These are phyloP conservation scores for Albugo laibachii DNA, from an alignment of 352 stramenopile species.

Conservation along the genomic window DNA sequence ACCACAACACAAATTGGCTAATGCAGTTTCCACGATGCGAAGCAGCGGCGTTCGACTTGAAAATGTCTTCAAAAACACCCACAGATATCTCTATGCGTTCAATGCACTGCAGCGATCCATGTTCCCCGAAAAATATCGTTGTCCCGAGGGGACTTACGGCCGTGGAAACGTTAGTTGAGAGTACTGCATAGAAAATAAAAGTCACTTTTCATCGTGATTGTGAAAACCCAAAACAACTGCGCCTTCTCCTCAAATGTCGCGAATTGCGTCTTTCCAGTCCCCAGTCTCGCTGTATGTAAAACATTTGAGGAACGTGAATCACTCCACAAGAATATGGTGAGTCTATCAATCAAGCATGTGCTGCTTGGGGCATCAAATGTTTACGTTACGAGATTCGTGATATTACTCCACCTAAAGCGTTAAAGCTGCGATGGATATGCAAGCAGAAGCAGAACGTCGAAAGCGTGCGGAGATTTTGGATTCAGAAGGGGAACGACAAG, in stretches of 20 bases:
- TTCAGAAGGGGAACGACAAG: constrained; percentile 69
- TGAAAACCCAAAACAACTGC: too few relatives aligned
- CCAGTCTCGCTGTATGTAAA: too few relatives aligned
- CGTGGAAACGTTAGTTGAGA: constrained; percentile 4
- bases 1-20: constrained; percentile 27
- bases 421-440: constrained; percentile 83
- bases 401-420: constrained; percentile 74
- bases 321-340: constrained; percentile 80
- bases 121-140: constrained; percentile 55
- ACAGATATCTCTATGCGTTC: constrained; percentile 58
- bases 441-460: constrained; percentile 79
- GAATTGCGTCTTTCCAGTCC: too few relatives aligned
- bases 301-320: constrained; percentile 87
- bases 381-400: constrained; percentile 84
- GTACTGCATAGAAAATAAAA: too few relatives aligned
- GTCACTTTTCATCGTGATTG: too few relatives aligned
- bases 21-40: constrained; percentile 51
- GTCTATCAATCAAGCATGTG: constrained; percentile 79
- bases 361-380: constrained; percentile 81
- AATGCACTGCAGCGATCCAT: constrained; percentile 52
- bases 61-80: constrained; percentile 57
- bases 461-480: constrained; percentile 85
- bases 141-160: constrained; percentile 62
- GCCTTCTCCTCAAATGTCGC: too few relatives aligned
- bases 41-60: constrained; percentile 56